phyloP scores from a whole-genome alignment of 164 flowering plant species.

The Annona squamosa region DNA sequence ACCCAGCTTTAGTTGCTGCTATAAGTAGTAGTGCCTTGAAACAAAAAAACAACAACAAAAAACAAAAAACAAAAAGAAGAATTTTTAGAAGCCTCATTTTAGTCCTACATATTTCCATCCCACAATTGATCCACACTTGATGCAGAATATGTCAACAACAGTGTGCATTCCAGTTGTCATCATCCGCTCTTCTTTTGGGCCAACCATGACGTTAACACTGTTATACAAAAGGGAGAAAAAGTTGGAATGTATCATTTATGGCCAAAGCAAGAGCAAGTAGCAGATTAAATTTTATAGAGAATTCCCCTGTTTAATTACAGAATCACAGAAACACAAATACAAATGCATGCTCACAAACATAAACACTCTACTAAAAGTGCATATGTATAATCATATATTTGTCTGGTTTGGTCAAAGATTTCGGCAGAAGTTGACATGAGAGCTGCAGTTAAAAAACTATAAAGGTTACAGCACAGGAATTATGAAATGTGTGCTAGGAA shows the following conservation, averaged over 20 bases:
- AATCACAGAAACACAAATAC: not conserved
- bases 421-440: not conserved
- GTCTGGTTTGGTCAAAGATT: not conserved
- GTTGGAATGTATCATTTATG: not conserved
- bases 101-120: slow-evolving; percentile 86
- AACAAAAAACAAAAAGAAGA: not conserved
- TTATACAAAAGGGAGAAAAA: slow-evolving; percentile 7
- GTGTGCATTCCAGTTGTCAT: slow-evolving; percentile 80
- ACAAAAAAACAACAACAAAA: too few relatives aligned
- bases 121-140: slow-evolving; percentile 61
- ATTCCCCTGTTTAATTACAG: not conserved
- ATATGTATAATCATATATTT: too few relatives aligned
- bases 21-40: too few relatives aligned
- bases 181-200: slow-evolving; percentile 56
- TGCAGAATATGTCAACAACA: slow-evolving; percentile 71
- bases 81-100: not conserved
- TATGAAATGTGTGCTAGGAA: too few relatives aligned
- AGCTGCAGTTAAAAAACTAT: too few relatives aligned
- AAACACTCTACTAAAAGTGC: too few relatives aligned
- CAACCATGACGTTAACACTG: slow-evolving; percentile 63
- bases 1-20: slow-evolving; percentile 1
- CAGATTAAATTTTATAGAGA: not conserved
- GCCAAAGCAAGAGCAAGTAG: not conserved
- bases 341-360: too few relatives aligned
- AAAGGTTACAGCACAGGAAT: too few relatives aligned